Evolutionary conservation across 305 asterid species (phyloP).

Genomic region (Nicotiana rustica): DNA sequence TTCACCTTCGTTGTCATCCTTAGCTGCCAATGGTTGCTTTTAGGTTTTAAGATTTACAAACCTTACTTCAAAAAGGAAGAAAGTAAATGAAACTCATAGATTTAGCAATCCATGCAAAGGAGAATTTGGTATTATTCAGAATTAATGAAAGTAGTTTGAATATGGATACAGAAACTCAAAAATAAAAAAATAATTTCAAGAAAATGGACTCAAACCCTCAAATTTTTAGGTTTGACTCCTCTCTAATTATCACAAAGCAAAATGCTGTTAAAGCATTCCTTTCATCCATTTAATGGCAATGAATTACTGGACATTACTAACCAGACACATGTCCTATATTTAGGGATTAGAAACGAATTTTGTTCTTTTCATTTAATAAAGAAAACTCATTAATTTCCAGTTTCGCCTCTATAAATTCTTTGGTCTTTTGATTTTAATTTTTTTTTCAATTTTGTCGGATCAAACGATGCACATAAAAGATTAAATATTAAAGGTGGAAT

Average conservation of each 20-base stretch:
- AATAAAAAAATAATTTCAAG: slow-evolving; percentile 13
- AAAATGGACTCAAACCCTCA: slow-evolving; percentile 38
- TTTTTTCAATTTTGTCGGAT: too few species aligned
- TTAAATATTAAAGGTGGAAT: neutral
- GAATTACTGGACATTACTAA: slow-evolving; percentile 32
- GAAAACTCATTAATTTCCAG: neutral
- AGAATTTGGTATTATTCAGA: slow-evolving; percentile 17
- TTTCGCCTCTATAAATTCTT: slow-evolving; percentile 34
- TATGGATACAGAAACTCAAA: slow-evolving; percentile 18
- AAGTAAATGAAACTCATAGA: slow-evolving; percentile 39
- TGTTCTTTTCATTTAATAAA: neutral
- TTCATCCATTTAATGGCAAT: slow-evolving; percentile 48
- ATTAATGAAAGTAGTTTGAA: neutral
- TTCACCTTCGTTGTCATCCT: slow-evolving; percentile 70
- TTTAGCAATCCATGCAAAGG: slow-evolving; percentile 39
- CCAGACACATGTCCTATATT: slow-evolving; percentile 35
- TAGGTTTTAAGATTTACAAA: slow-evolving; percentile 31
- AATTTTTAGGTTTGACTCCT: slow-evolving; percentile 34
- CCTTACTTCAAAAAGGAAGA: slow-evolving; percentile 30
- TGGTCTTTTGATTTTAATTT: too few species aligned
- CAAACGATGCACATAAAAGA: neutral
- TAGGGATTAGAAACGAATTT: slow-evolving; percentile 36
- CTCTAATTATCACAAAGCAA: slow-evolving; percentile 27
- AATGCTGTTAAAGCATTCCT: slow-evolving; percentile 50
- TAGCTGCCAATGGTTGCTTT: neutral